A percentile compares a stretch with the other conserved stretches of the same genome.
phyloP scores from a whole-genome alignment of 2,329 filamentous ascomycete genomes.

The Exophiala aquamarina region DNA sequence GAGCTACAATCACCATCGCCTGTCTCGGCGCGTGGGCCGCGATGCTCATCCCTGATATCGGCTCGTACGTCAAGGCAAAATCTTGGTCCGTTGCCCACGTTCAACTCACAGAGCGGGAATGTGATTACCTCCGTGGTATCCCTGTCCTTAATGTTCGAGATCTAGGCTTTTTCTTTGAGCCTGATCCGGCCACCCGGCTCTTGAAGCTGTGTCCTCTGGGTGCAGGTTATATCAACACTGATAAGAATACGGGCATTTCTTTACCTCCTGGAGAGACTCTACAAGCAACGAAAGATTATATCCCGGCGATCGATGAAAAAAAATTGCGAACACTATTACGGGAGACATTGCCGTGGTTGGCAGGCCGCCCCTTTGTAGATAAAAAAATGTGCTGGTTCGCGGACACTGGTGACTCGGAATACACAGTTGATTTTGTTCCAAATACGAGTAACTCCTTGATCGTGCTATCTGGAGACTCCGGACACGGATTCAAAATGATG shows the following conservation, averaged over 20 bases:
- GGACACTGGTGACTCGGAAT: conserved; percentile 61
- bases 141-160: conserved; percentile 63
- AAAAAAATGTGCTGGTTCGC: conserved; percentile 64
- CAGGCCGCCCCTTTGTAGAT: conserved; percentile 56
- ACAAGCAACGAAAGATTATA: conserved; percentile 38
- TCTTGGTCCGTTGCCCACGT: conserved; percentile 62
- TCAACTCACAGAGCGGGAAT: conserved; percentile 56
- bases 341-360: conserved; percentile 54
- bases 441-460: conserved; percentile 48
- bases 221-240: conserved; percentile 56
- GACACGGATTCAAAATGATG: conserved; percentile 64
- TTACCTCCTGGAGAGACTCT: conserved; percentile 42
- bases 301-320: conserved; percentile 55
- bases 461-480: conserved; percentile 58
- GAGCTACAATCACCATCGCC: conserved; percentile 45
- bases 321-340: conserved; percentile 52
- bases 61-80: conserved; percentile 54
- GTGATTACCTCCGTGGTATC: conserved; percentile 54
- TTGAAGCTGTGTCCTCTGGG: conserved; percentile 63
- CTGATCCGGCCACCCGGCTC: conserved; percentile 57
- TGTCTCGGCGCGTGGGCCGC: conserved; percentile 53
- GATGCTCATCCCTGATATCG: conserved; percentile 50
- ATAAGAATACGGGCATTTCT: conserved; percentile 42
- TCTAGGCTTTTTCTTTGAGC: conserved; percentile 66
- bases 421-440: conserved; percentile 60